Conservation (phyloP, 805 yeast species). For the Candida methanosorbosa region DNA sequence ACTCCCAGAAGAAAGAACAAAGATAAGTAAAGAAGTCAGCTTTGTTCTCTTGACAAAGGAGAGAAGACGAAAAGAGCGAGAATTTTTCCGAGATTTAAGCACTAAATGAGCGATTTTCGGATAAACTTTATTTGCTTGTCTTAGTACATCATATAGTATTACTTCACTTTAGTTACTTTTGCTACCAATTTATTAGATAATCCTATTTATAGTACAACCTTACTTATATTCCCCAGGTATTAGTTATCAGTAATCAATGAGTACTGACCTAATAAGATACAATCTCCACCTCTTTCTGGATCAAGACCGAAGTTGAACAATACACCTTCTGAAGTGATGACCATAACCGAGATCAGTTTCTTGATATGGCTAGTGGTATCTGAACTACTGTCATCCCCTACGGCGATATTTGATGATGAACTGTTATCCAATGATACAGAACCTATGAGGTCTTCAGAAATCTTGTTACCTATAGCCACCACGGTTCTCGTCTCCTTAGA, state of each 20-base stretch:
- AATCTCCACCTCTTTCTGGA: constrained; percentile 90
- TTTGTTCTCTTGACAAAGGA: too few species aligned
- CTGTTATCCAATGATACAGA: constrained; percentile 10
- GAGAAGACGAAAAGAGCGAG: too few species aligned
- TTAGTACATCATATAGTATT: too few species aligned
- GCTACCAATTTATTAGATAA: too few species aligned
- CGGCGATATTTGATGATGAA: constrained; percentile 1
- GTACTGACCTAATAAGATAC: constrained; percentile 62
- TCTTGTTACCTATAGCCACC: constrained; percentile 36
- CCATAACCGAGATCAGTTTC: constrained; percentile 48
- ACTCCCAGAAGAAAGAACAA: too few species aligned
- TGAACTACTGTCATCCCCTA: constrained; percentile 10
- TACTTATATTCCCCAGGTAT: too few species aligned
- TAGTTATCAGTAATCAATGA: background rate
- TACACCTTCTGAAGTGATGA: constrained; percentile 80
- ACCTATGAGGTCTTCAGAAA: constrained; percentile 15
- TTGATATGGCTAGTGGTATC: constrained; percentile 7
- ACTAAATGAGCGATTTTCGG: too few species aligned
- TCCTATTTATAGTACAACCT: too few species aligned
- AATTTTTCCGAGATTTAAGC: too few species aligned
- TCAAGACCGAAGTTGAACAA: constrained; percentile 81
- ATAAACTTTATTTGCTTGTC: too few species aligned
- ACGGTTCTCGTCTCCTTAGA: constrained; percentile 36
- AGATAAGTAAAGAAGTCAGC: too few species aligned
- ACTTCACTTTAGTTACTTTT: too few species aligned